These are phyloP conservation scores for Pilasporangium apinafurcum DNA, from an alignment of 352 stramenopile species.

Conservation along the genomic window DNA sequence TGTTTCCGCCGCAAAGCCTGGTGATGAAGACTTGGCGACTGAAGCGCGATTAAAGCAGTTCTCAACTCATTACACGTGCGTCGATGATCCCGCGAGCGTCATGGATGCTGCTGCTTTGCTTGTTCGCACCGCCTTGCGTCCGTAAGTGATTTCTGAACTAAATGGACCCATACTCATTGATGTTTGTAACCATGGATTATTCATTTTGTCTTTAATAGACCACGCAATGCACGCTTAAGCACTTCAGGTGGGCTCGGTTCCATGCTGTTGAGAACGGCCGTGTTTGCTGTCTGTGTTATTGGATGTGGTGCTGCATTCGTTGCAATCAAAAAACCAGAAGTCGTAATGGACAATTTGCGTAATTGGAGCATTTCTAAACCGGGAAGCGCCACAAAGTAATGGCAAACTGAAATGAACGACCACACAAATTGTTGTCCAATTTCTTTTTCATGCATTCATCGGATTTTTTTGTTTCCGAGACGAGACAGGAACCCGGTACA, in stretches of 20 bases:
- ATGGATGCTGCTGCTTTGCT: constrained; percentile 26
- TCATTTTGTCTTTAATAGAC: constrained; percentile 7
- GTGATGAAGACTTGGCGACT: constrained; percentile 22
- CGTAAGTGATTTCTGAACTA: no score
- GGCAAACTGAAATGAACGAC: no score
- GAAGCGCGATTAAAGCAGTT: constrained; percentile 55
- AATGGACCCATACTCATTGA: no score
- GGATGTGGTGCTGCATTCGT: neutral
- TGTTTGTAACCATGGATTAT: neutral
- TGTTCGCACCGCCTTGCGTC: constrained; percentile 40
- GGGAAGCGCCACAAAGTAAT: no score
- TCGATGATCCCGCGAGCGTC: constrained; percentile 24
- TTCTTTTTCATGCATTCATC: no score
- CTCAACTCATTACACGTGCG: constrained; percentile 28
- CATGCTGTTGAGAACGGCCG: constrained; percentile 6
- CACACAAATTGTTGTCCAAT: no score
- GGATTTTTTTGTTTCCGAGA: no score
- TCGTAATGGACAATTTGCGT: no score
- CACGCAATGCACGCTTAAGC: constrained; percentile 44
- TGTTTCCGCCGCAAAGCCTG: constrained; percentile 8
- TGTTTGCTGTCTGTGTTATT: constrained; percentile 3
- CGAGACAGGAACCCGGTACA: no score
- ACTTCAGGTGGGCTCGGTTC: constrained; percentile 16
- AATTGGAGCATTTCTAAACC: no score
- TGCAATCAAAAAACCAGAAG: no score